Evolutionary conservation across 345 rosid species (phyloP).

Genomic region (Euphorbia peplus): DNA sequence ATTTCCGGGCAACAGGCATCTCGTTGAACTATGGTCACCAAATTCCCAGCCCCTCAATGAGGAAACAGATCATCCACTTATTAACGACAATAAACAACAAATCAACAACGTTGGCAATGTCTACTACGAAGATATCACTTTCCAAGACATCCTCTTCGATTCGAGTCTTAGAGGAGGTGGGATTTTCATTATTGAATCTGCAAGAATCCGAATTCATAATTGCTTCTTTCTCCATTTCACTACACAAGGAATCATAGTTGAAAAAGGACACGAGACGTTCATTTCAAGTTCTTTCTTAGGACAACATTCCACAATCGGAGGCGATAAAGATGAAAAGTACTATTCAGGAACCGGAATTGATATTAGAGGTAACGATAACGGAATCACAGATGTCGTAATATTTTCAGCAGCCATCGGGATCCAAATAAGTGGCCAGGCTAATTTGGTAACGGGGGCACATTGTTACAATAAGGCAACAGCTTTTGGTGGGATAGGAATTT

Average conservation of each 20-base stretch:
- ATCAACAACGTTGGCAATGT: slow-evolving; percentile 2
- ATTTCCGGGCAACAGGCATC: slow-evolving; percentile 55
- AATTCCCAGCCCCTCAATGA: slow-evolving; percentile 18
- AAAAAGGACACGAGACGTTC: slow-evolving; percentile 66
- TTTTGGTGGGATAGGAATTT: slow-evolving; percentile 63
- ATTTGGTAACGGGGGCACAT: slow-evolving; percentile 60
- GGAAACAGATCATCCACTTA: not conserved
- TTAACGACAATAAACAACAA: slow-evolving; percentile 18
- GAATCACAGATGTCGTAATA: slow-evolving; percentile 36
- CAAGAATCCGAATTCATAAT: slow-evolving; percentile 44
- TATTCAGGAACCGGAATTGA: not conserved
- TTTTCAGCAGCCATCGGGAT: slow-evolving; percentile 69
- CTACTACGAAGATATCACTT: slow-evolving; percentile 57
- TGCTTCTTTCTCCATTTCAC: slow-evolving; percentile 71
- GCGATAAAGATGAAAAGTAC: slow-evolving; percentile 43
- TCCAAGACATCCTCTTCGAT: slow-evolving; percentile 62
- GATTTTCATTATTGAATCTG: slow-evolving; percentile 44
- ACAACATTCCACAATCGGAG: slow-evolving; percentile 57
- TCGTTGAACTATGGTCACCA: slow-evolving; percentile 53
- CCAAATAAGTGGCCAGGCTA: slow-evolving; percentile 48
- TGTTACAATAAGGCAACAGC: slow-evolving; percentile 44
- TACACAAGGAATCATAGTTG: slow-evolving; percentile 58
- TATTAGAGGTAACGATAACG: not conserved
- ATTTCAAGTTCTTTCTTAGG: slow-evolving; percentile 56
- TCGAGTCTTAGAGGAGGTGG: slow-evolving; percentile 66